Conservation (phyloP, 2,329 filamentous ascomycete genomes). For the Aspergillus pseudonomiae region DNA sequence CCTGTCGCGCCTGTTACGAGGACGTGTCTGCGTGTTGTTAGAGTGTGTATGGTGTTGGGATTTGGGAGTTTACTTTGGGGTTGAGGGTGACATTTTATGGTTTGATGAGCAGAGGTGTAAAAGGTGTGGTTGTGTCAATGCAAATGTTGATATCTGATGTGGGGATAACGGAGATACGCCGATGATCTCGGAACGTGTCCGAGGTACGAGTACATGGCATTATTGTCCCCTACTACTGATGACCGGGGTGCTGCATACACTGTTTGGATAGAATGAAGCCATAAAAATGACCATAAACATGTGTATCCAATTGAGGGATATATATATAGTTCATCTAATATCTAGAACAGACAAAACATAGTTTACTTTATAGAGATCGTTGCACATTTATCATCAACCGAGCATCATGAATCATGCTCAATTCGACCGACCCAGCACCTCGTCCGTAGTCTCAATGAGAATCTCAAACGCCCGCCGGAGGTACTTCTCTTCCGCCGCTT, state of each 20-base stretch:
- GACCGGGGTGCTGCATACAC: background rate
- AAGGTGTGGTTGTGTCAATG: background rate
- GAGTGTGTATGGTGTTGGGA: background rate
- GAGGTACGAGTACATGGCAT: background rate
- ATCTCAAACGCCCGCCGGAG: constrained; percentile 74
- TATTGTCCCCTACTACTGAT: background rate
- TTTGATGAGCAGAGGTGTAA: background rate
- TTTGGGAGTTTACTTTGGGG: background rate
- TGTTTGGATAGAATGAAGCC: background rate
- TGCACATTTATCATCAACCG: background rate
- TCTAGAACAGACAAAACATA: background rate
- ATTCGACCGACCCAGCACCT: constrained; percentile 10
- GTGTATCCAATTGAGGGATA: background rate
- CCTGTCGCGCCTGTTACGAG: constrained; percentile 34
- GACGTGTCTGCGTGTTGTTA: constrained; percentile 20
- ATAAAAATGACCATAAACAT: background rate
- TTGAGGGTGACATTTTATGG: background rate
- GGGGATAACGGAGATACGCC: constrained; percentile 4
- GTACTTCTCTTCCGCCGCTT: constrained; percentile 70
- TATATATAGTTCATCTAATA: background rate
- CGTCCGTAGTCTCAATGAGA: constrained; percentile 53
- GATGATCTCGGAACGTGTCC: background rate
- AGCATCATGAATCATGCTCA: background rate
- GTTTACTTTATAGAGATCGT: background rate
- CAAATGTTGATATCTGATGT: background rate